Base-by-base conservation (phyloP, 495 filamentous ascomycete species). In the Penicillium ochrochloron region DNA sequence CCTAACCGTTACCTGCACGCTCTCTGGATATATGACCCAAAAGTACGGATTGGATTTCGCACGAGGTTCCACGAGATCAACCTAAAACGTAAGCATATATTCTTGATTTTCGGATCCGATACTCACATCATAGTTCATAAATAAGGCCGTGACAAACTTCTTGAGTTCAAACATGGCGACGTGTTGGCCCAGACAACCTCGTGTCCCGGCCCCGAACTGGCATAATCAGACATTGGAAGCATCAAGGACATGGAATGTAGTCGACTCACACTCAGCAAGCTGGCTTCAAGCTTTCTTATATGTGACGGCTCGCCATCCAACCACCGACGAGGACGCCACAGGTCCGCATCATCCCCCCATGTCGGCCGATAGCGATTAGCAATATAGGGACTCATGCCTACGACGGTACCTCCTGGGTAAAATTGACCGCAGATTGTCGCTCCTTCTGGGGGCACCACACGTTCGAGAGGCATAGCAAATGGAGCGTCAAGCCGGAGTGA, bases 401-500 rank as follows among this genome's bases (percentile, higher is more conserved):
- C 59, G 15, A 64, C 46, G 15, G 66, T 68, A 7, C 66, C 66
- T 41, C 31, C 66, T 31, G 46, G 48, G 27, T 66, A 66, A 44
- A 57, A 52, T 23, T 55, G 25, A 35, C 62, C 62, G 57, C 64
- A 72, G 27, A 74, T 68, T 31, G 57, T 66, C 17, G 73, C 55
- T 33, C 73, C 75, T 0, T 63, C 69, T 21, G 70, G 54, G 4
- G 77, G 75, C 9, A 80, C 73, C 5, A 78, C 62, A 12, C 78
- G 67, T 59, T 78, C 77, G 53, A 79, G 62, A n/a, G 72, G 75
- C 14, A 74, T 61, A 8, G 61, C 48, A 34, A 81, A 72, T 19
- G 75, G 72, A n/a, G 78, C 72, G 59, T 79, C 72, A 31, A 79
- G 71, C 37, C 87, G 81, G 74, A 88, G 83, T 10, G 83, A 78